Base-by-base conservation (phyloP, 2,329 filamentous ascomycete species). In the Colletotrichum sp. region DNA sequence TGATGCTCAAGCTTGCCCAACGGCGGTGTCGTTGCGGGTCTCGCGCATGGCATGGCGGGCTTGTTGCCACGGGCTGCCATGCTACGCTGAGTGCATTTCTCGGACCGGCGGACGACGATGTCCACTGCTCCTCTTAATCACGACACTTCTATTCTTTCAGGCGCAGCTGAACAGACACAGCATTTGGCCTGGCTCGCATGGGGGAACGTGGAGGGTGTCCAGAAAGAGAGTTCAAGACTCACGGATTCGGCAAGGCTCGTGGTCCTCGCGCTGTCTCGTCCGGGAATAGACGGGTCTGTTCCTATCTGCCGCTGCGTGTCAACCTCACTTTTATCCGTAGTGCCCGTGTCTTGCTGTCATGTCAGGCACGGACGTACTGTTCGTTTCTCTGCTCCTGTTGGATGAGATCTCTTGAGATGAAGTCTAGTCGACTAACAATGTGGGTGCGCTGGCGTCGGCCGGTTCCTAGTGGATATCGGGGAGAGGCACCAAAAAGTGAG, bases 361-460 rank as follows among this genome's bases (percentile, higher is more conserved):
- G 72, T 72, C 69, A 72, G 72, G 72, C 69, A 74, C 72, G 70
- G 69, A 72, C 72, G 58, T 69, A 74, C 72, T 69, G 69, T 74
- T 74, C 63, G 47, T 58, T 57, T 38, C 33, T 59, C n/a, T 34
- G 36, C 33, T 47, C 64, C 69, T 51, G 63, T 72, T 58, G 58
- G 24, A 38, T 36, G 63, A 36, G 29, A 18, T 69, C 72, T 69
- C 64, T 72, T 73, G 58, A 21, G 64, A 59, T 55, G 31, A 61
- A 43, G 33, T 59, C 61, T 34, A 68, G 58, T 43, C 15, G 55
- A 31, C 34, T 36, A 27, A 34, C 29, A 54, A 33, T 31, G 55
- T 72, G 62, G 55, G n/a, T 24, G 66, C 18, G 18, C 21, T 68
- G 55, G 63, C 34, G 63, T 64, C 36, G 69, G 61, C 65, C 38